Base-by-base conservation (phyloP, 139 green algal genomes). In the Spirogloea muscicola region DNA sequence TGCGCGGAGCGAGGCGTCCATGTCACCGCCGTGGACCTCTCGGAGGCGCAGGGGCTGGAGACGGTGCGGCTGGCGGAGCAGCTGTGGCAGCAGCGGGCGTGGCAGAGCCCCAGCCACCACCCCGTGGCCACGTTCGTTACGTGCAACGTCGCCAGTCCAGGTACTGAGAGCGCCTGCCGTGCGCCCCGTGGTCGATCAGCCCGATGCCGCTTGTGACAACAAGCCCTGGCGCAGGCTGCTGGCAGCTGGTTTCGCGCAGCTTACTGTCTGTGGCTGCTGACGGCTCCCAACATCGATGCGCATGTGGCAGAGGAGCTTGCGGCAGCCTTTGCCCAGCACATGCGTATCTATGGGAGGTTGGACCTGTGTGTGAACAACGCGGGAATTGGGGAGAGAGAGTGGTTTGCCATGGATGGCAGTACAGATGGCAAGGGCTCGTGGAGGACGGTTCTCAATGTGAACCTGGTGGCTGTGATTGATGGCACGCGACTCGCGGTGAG, bases 351-450 rank as follows among this genome's bases (percentile, higher is more conserved):
- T 68, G 68, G 67, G 1, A 21, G 67, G 21, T 7, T 80, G 9
- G 78, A 84, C 48, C 52, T 84, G 4, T 82, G 63, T 41, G 21
- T 80, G 1, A 84, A 82, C 64, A 84, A 85, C 39, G 76, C 78
- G 41, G 78, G 61, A 2, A 78, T 84, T 10, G 77, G 42, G 5
- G 79, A 84, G 43, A 77, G 43, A 2, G 40, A 76, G 1, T 41
- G 41, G 46, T 76, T 61, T 7, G 7, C 72, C 10, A 18, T 59
- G 37, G 71, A 79, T 29, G 25, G 10, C 36, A 51, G 29, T 7
- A 10, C 25, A 64, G 34, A 66, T 3, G 58, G 71, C 18, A n/a
- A 40, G 21, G 25, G 21, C 3, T 34, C 21, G 7, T 75, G 68
- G 42, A 25, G 44, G 21, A 21, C 6, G 13, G 57, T 68, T 25